Conservation (phyloP, 306 rosid species). For the Begonia fuchsioides region DNA sequence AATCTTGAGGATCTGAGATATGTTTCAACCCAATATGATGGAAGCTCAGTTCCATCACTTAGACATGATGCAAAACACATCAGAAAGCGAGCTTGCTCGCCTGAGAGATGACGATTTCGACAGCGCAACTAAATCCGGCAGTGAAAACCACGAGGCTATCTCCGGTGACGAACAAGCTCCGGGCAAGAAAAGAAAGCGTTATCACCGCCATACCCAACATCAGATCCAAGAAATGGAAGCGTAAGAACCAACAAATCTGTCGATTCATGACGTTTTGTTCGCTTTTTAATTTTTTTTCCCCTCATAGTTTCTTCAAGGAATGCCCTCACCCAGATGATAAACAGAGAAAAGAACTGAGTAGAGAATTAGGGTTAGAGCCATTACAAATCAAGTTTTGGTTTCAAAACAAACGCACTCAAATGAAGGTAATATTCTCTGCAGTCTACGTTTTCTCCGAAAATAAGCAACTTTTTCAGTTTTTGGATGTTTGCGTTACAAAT, state of each 20-base stretch:
- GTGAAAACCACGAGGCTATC: conserved; percentile 45
- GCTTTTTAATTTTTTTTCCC: background rate
- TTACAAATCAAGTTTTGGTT: conserved; percentile 95
- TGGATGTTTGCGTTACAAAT: background rate
- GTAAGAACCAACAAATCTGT: conserved; percentile 21
- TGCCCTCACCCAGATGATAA: conserved; percentile 99
- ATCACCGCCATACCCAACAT: conserved; percentile 96
- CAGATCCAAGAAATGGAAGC: conserved; percentile 99
- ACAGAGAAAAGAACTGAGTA: conserved; percentile 87
- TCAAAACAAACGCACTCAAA: conserved; percentile 94
- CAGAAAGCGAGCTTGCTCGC: conserved; percentile 66
- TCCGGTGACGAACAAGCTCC: conserved; percentile 82
- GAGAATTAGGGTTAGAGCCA: conserved; percentile 86
- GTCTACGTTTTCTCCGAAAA: background rate
- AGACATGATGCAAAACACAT: conserved; percentile 69
- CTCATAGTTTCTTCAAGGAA: conserved; percentile 80
- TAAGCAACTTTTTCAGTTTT: background rate
- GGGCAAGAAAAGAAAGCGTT: conserved; percentile 76
- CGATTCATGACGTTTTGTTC: background rate
- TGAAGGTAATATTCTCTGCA: conserved; percentile 44
- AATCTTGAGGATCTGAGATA: conserved; percentile 54
- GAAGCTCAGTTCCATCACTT: conserved; percentile 46
- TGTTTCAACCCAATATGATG: conserved; percentile 79
- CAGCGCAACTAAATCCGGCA: conserved; percentile 71
- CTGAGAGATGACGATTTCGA: conserved; percentile 76